A percentile compares a stretch with the other conserved stretches of the same genome.
These are phyloP conservation scores for Rhizopogon sp. DNA, from an alignment of 768 basidiomycete genomes.

Conservation along the genomic window DNA sequence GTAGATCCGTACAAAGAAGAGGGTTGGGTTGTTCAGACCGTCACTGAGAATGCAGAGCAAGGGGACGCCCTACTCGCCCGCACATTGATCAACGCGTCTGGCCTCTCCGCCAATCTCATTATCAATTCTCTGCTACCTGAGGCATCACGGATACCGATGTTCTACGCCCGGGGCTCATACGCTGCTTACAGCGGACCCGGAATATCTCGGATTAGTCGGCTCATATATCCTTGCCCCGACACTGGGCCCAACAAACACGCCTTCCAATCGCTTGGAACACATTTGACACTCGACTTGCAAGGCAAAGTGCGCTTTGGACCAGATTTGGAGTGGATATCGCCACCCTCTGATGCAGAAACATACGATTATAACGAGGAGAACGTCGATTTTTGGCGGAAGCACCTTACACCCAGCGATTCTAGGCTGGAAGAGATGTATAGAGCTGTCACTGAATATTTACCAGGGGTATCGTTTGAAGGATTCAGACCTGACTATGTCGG, in stretches of 20 bases:
- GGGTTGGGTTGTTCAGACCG: conserved; percentile 88
- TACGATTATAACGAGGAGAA: conserved; percentile 36
- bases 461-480: conserved; percentile 51
- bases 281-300: conserved; percentile 82
- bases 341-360: conserved; percentile 30
- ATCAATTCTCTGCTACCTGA: conserved; percentile 64
- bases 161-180: conserved; percentile 82
- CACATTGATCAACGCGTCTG: conserved; percentile 79
- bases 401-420: conserved; percentile 61
- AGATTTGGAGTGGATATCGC: conserved; percentile 82
- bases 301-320: conserved; percentile 90
- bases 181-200: conserved; percentile 84
- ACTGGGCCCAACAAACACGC: conserved; percentile 51
- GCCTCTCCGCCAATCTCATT: conserved; percentile 66
- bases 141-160: conserved; percentile 61
- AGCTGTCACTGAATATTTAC: conserved; percentile 73
- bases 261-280: conserved; percentile 87
- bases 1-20: conserved; percentile 64
- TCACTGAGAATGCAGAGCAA: conserved; percentile 45
- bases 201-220: conserved; percentile 54
- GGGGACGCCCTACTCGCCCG: conserved; percentile 67
- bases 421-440: conserved; percentile 59
- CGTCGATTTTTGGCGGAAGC: conserved; percentile 70
- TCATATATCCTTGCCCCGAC: conserved; percentile 91
- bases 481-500: conserved; percentile 82